These are phyloP conservation scores for Artemisia annua DNA, from an alignment of 129 eudicot genomes.

Conservation along the genomic window DNA sequence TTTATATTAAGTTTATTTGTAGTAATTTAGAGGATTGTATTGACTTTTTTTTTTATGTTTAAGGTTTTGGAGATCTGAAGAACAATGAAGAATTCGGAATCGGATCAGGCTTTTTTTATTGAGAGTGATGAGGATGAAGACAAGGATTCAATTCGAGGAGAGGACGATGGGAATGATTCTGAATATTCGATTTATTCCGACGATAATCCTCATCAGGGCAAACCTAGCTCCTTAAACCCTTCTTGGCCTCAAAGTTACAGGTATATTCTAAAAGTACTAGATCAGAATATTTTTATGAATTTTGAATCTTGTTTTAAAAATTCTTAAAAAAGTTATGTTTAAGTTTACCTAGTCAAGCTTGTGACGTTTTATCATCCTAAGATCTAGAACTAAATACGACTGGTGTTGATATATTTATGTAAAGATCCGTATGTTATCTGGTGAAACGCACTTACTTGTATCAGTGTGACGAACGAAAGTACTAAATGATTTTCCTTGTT, in stretches of 20 bases:
- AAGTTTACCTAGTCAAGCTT: too few relatives aligned
- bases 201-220: constrained; percentile 43
- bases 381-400: too few relatives aligned
- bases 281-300: neutral
- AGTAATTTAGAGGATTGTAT: too few relatives aligned
- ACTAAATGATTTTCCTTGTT: constrained; percentile 1
- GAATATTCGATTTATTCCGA: constrained; percentile 58
- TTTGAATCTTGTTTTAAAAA: constrained; percentile 2
- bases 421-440: too few relatives aligned
- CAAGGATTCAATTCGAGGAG: constrained; percentile 39
- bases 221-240: constrained; percentile 57
- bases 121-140: constrained; percentile 81
- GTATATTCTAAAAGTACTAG: constrained; percentile 25
- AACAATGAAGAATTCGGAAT: constrained; percentile 64
- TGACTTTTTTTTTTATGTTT: constrained; percentile 4
- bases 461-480: neutral
- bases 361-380: too few relatives aligned
- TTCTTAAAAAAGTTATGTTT: too few relatives aligned
- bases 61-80: constrained; percentile 23
- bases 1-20: too few relatives aligned
- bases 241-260: constrained; percentile 95
- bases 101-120: constrained; percentile 70
- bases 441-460: neutral
- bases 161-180: constrained; percentile 60
- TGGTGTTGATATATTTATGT: too few relatives aligned